Evolutionary conservation across 108 stramenopile species (phyloP), one percentile per base, ranked within the genome.

Genomic region (Stephanodiscus minutulus): DNA sequence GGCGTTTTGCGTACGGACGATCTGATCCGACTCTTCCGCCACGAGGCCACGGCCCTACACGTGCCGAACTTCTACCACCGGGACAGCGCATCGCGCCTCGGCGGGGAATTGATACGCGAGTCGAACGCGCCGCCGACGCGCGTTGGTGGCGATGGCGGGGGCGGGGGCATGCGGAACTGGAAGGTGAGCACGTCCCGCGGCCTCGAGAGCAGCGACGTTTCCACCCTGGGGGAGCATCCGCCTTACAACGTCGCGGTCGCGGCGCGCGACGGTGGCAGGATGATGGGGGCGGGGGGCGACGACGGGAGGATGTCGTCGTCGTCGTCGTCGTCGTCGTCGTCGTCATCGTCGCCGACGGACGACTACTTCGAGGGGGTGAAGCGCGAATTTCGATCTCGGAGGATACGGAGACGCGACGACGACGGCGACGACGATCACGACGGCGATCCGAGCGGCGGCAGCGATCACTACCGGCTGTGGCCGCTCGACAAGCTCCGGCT

Each of bases 161-260:
- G 71, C 50, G 54, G 64, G 13, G 61, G 61, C 21, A 21, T 44
- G 2, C 50, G 60, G 7, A 91, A 92, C 64, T 94, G 93, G 93
- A 88, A 86, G 73, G 76, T 94, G 0, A 76, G 73, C 39, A 88
- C 89, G 18, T 71, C 68, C 9, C 73, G 82, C 13, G 93, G 91
- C 27, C 68, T 91, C 39, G 93, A 96, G 66, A 83, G 83, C 37
- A 86, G 85, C 64, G 93, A 94, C 65, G 93, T 94, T 5, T 70
- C 65, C 11, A 94, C 92, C 1, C 25, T 90, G 53, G 96, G 91
- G n/a, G 83, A 81, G 17, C 91, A 92, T 64, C 35, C 74, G 33
- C 95, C 95, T 7, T 93, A 83, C 64, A 96, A 96, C 64, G 84
- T 96, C 22, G 92, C 91, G 3, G 67, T 77, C 39, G 85, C 91